These are phyloP conservation scores for Sequoia sempervirens DNA, from an alignment of 75 land plant genomes.

Conservation along the genomic window DNA sequence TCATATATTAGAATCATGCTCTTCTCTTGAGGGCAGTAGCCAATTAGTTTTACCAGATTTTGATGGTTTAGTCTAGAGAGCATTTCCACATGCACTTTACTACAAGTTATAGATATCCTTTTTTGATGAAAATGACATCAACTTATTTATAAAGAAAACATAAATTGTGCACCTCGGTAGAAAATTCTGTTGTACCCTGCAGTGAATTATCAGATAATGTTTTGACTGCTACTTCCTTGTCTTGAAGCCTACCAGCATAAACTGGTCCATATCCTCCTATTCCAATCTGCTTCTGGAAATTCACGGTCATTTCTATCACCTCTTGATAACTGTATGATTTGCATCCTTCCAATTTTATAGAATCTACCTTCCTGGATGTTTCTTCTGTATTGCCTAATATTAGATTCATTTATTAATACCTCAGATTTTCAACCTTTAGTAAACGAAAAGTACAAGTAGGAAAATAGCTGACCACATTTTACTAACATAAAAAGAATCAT, in stretches of 20 bases:
- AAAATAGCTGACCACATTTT: too few relatives aligned
- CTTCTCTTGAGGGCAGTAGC: not conserved
- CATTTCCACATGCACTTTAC: not conserved
- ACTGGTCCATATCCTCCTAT: not conserved
- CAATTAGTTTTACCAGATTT: not conserved
- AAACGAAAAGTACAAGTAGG: too few relatives aligned
- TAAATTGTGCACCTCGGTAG: not conserved
- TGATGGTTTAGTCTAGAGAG: not conserved
- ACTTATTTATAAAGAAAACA: too few relatives aligned
- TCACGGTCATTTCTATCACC: not conserved
- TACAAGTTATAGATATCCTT: too few relatives aligned
- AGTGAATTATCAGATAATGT: not conserved
- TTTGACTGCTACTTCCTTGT: not conserved
- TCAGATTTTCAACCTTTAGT: accelerated
- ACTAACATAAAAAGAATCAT: too few relatives aligned
- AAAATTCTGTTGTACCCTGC: not conserved
- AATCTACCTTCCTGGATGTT: not conserved
- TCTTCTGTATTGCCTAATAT: too few relatives aligned
- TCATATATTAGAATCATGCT: not conserved
- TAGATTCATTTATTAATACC: too few relatives aligned
- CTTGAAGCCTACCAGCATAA: not conserved
- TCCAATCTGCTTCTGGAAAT: not conserved
- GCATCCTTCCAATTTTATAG: too few relatives aligned
- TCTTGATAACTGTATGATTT: not conserved
- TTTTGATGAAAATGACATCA: too few relatives aligned